These are phyloP conservation scores for Cephalotrichum gorgonifer DNA, from an alignment of 2,329 filamentous ascomycete species.

Conservation along the genomic window DNA sequence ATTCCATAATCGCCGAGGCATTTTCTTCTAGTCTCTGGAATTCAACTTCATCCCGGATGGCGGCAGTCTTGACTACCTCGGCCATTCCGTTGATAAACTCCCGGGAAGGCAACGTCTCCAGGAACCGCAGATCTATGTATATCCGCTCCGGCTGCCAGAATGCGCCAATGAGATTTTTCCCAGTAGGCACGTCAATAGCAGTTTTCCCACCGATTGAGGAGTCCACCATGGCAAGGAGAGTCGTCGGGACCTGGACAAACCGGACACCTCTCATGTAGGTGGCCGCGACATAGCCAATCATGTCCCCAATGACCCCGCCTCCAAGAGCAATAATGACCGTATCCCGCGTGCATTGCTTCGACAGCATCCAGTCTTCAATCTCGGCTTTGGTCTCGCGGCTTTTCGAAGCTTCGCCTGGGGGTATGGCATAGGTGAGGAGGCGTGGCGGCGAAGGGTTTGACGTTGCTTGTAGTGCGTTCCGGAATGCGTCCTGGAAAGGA, in stretches of 20 bases:
- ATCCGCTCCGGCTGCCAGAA: conserved; percentile 95
- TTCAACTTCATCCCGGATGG: conserved; percentile 85
- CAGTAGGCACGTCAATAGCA: conserved; percentile 89
- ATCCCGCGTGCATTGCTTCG: conserved; percentile 85
- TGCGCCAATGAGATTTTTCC: conserved; percentile 90
- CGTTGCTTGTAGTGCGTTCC: conserved; percentile 15
- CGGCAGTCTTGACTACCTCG: conserved; percentile 94
- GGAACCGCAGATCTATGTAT: conserved; percentile 86
- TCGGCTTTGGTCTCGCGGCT: conserved; percentile 86
- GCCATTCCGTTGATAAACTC: conserved; percentile 99
- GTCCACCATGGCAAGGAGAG: conserved; percentile 92
- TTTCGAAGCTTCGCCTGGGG: conserved; percentile 90
- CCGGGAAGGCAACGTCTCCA: conserved; percentile 79
- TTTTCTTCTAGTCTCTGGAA: conserved; percentile 79
- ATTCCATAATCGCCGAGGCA: conserved; percentile 63
- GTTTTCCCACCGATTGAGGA: conserved; percentile 98
- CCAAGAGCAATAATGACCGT: conserved; percentile 91
- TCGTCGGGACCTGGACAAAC: conserved; percentile 94
- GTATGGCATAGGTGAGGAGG: conserved; percentile 75
- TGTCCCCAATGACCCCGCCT: conserved; percentile 92
- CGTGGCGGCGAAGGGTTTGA: conserved; percentile 37
- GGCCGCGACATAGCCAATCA: conserved; percentile 94
- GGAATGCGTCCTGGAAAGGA: conserved; percentile 47
- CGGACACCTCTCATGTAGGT: conserved; percentile 98
- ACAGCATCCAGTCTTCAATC: conserved; percentile 95